Evolutionary conservation across 139 green algal genomes (phyloP), one percentile per base, ranked within the genome.

Genomic region (Coccomyxa sp.): DNA sequence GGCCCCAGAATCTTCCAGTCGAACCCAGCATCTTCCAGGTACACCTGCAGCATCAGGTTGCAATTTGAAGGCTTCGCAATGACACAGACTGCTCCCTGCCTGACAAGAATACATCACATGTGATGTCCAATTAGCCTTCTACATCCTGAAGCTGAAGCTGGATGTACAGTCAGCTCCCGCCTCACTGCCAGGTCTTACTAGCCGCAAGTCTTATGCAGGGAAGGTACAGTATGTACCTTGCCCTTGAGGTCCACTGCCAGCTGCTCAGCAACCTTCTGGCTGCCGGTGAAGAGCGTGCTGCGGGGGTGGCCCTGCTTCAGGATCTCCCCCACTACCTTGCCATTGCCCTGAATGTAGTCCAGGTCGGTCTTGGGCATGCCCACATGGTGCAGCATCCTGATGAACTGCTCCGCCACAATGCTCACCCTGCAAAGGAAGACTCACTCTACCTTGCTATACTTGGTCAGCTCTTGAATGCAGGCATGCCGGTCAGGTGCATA

Each of bases 1-100:
- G 94, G 94, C 7, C 95, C 95, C 44, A 98, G 86, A 18, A 98
- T 89, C 87, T 99, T 99, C 96, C 96, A 99, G 88, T 99, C 96
- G 78, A 98, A 99, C 2, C 96, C 96, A 0, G 96, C 96, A 78
- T 99, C 96, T 86, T 99, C 96, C 55, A 99, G 79, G 68, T 92
- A 94, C 33, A 97, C 84, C 86, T 93, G 86, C 22, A 78, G 68
- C 9, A 5, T 39, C 55, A 87, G 78, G 24, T n/a, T 10, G 44
- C 12, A 10, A 58, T 58, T 27, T 58, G 44, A 58, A 58, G 44
- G 44, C 44, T 58, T 27, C 12, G 44, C 44, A 58, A 10, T 10
- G n/a, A n/a, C n/a, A n/a, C n/a, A n/a, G n/a, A n/a, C n/a, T n/a
- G n/a, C n/a, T n/a, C n/a, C n/a, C n/a, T n/a, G n/a, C n/a, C n/a